Conservation (phyloP, 352 stramenopile species). For the Saprolegnia parasitica region DNA sequence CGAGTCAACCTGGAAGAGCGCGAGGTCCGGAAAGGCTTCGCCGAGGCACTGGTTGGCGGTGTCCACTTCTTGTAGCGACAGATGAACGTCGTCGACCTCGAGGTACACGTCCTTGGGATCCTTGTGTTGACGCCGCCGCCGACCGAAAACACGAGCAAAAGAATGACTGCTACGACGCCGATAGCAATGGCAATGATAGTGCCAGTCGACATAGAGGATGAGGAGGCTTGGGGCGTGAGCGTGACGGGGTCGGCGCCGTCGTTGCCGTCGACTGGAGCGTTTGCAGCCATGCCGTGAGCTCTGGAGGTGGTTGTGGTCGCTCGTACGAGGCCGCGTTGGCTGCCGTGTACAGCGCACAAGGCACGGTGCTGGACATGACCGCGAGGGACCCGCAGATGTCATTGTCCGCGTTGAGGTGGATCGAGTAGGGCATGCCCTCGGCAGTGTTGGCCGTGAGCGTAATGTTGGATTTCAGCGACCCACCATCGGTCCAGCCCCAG, state of each 20-base stretch:
- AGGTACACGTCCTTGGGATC: background rate
- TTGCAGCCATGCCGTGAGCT: background rate
- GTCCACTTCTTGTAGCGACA: background rate
- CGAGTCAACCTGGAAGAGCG: constrained; percentile 22
- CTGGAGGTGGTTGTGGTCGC: background rate
- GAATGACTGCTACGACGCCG: background rate
- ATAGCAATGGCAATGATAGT: constrained; percentile 8
- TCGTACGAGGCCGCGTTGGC: background rate
- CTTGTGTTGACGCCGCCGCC: background rate
- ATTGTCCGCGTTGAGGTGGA: background rate
- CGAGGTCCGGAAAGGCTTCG: background rate
- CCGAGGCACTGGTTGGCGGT: constrained; percentile 7
- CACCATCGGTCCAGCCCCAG: background rate
- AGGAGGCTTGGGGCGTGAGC: background rate
- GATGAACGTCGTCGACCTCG: background rate
- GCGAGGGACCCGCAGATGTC: background rate
- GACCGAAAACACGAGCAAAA: background rate
- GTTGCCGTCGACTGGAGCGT: background rate
- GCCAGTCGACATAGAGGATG: background rate
- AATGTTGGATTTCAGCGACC: background rate
- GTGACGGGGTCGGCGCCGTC: background rate
- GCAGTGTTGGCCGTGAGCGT: background rate
- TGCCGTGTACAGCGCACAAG: background rate
- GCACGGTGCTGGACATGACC: constrained; percentile 8
- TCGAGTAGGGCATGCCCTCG: background rate